Evolutionary conservation across 306 rosid species (phyloP), one percentile per base, ranked within the genome.

Genomic region (Boehmeria nivea): DNA sequence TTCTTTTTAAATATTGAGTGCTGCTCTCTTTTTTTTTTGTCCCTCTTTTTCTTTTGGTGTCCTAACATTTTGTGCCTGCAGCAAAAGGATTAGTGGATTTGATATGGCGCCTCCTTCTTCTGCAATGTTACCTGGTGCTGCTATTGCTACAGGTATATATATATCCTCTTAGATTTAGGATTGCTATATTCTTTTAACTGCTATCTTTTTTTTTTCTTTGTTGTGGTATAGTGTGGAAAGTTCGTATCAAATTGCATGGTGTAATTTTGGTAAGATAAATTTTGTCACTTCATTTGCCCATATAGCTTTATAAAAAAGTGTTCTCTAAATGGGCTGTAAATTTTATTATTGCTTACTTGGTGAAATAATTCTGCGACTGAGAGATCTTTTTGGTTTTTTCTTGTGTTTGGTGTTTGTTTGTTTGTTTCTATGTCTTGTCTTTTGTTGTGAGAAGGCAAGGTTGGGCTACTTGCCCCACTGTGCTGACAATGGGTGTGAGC

Each of bases 401-500:
- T 91, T 81, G 91, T 91, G 79, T 91, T 91, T 87, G 81, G 93
- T 87, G 95, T 91, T 91, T 72, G 61, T 64, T 76, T 76, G 82
- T 91, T 87, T 91, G 91, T 87, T 91, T 91, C 88, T 86, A 65
- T 91, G 96, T 91, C 83, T 72, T 81, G 84, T 91, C 79, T 66
- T 81, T 75, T 87, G 83, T 74, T 86, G 87, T 82, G 73, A 91
- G 99, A 91, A 82, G 99, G 87, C 96, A 87, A 91, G 87, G 93
- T 87, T 80, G 96, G 94, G 87, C 88, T 80, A 87, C 93, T 91
- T 78, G 96, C 91, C 98, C 98, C 96, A 86, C 82, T 91, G 94
- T 84, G 98, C 91, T 87, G 96, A 84, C 93, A 84, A 87, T 82
- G 96, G 96, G 87, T 78, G 94, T 91, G 99, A 85, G 96, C 99